Base-by-base conservation (phyloP, 352 stramenopile species). In the Blastocystis hominis region DNA sequence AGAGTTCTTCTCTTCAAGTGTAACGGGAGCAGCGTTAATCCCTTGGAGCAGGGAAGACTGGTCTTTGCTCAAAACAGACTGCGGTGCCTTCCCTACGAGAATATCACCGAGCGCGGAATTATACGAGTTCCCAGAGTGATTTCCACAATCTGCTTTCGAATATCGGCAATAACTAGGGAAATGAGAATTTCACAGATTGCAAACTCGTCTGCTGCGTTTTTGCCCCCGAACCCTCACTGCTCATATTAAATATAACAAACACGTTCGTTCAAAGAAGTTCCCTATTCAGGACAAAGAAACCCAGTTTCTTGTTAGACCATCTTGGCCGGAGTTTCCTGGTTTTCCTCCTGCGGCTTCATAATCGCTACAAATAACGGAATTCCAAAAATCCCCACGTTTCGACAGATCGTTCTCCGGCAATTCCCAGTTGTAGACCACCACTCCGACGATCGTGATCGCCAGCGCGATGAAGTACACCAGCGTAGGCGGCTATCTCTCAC, bases 391-490 rank as follows among this genome's bases (percentile, higher is more conserved):
- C 13, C 30, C 38, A 77, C 66, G 66, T 2, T 77, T 80, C 46
- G 44, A 42, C 46, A 80, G 36, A 46, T 64, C 50, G 44, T 64
- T 80, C 46, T 30, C n/a, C 13, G 70, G 70, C 46, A 46, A 34
- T 38, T 63, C n/a, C n/a, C 46, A 50, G 55, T 80, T 80, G 61
- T 86, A 86, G 4, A 86, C 17, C 5, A 77, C 46, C 3, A 86
- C 59, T 54, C 76, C 76, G 15, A 86, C 76, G 44, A 86, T 86
- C 9, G 76, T 86, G 53, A 86, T 72, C 10, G 40, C 76, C 24
- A 86, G 61, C 24, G 76, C 30, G 10, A 86, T n/a, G 55, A 76
- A 86, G 53, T 86, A 86, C n/a, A 86, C n/a, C 3, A 76, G 42
- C 30, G 59, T 76, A 13, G 76, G 76, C 42, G 70, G 70, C 70